Base-by-base conservation (phyloP, 2,329 filamentous ascomycete genomes). In the Aspergillus candidus region DNA sequence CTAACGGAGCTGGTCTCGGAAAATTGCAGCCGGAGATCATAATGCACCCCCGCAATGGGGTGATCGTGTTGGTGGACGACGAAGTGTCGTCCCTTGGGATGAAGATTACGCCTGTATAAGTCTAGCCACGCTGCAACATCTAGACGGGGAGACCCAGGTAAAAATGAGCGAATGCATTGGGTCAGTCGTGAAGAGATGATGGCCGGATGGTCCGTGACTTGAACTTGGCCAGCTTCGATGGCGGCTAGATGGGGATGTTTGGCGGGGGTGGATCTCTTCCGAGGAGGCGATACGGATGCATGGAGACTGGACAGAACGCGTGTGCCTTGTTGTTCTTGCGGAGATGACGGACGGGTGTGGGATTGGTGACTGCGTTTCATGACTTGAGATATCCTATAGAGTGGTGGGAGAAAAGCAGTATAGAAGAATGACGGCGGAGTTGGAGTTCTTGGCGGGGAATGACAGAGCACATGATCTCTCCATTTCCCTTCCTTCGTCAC, bases 31-130 rank as follows among this genome's bases (percentile, higher is more conserved):
- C 83, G 73, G 14, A 87, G 70, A 61, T 87, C 84, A 67, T 87
- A 85, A 58, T 84, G 80, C 1, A 74, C 73, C 17, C 83, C 82
- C 8, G 83, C 81, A 35, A 84, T 61, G 1, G 83, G 84, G 58
- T 87, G 83, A 56, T 86, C 82, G 58, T 88, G 83, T 57, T 88
- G 83, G 60, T 87, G 82, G 32, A 87, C 74, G 40, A 87, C 78
- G 56, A 86, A 87, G 59, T 83, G 79, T 15, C 63, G 62, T 7
- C 76, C 76, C 35, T 71, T 48, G 0, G 59, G 43, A 44, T 72
- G 63, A 39, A 69, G 60, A 50, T 76, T 77, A 10, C 67, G 60
- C n/a, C 56, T 54, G 54, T 78, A 79, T 2, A 79, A 58, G 3
- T 65, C 55, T 17, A 58, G 47, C 60, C 73, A 78, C 1, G 66